phyloP scores from a whole-genome alignment of 2,329 filamentous ascomycete species.

The Diaporthe citriasiana region DNA sequence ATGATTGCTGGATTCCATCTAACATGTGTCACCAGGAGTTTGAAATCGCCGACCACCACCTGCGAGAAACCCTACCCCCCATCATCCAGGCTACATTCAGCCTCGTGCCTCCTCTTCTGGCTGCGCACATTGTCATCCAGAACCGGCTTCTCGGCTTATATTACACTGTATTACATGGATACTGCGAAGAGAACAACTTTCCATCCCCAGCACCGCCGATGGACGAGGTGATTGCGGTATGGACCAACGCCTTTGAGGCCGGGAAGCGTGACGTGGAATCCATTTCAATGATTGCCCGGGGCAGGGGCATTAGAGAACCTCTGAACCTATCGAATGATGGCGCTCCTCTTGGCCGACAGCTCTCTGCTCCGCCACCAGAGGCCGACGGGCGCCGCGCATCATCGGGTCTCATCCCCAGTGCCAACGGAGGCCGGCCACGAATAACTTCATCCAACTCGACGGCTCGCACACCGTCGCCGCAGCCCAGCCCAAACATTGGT shows the following conservation, averaged over 20 bases:
- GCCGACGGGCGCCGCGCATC: conserved; percentile 57
- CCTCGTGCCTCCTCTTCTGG: conserved; percentile 80
- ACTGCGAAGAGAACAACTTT: conserved; percentile 77
- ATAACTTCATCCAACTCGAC: conserved; percentile 52
- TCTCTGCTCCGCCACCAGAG: conserved; percentile 46
- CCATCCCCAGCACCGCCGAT: conserved; percentile 81
- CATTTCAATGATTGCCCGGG: conserved; percentile 73
- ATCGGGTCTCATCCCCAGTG: conserved; percentile 58
- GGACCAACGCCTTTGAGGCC: conserved; percentile 74
- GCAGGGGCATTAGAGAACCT: conserved; percentile 73
- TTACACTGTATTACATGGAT: conserved; percentile 83
- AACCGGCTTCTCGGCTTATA: conserved; percentile 83
- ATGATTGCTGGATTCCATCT: conserved; percentile 32
- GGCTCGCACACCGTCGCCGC: conserved; percentile 45
- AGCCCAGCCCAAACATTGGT: conserved; percentile 49
- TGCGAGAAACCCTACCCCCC: conserved; percentile 79
- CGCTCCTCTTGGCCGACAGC: conserved; percentile 45
- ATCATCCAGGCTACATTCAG: conserved; percentile 79
- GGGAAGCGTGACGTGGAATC: conserved; percentile 77
- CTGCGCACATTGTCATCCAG: conserved; percentile 80
- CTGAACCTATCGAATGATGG: conserved; percentile 54
- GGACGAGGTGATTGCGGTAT: conserved; percentile 77
- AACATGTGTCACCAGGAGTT: conserved; percentile 69
- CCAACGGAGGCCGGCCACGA: conserved; percentile 50
- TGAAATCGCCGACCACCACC: conserved; percentile 79